Evolutionary conservation across 352 stramenopile species (phyloP).

Genomic region (Blastocystis sp.): DNA sequence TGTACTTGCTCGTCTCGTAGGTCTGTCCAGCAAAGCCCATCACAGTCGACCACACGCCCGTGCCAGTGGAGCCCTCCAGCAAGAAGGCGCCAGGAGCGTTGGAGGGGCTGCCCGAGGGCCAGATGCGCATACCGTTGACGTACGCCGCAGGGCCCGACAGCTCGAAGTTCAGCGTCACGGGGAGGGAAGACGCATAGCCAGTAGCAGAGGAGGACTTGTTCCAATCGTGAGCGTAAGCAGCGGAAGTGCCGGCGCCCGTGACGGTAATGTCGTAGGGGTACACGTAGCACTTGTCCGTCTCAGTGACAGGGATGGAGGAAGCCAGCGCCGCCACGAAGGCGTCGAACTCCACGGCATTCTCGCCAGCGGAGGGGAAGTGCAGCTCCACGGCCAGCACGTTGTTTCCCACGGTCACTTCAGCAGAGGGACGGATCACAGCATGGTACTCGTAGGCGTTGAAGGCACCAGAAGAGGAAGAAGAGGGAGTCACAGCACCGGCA

Average conservation of each 20-base stretch:
- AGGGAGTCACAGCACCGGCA: background rate
- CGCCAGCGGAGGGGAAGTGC: background rate
- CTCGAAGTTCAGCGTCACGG: background rate
- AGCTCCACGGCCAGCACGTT: constrained; percentile 28
- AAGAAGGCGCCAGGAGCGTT: background rate
- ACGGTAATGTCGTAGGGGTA: background rate
- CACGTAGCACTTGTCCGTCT: background rate
- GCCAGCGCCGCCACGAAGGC: background rate
- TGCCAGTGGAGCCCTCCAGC: background rate
- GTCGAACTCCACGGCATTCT: background rate
- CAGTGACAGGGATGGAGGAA: background rate
- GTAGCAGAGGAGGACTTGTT: background rate
- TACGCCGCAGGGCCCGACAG: background rate
- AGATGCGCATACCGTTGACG: constrained; percentile 20
- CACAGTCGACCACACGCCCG: background rate
- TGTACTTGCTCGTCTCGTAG: background rate
- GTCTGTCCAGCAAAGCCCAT: background rate
- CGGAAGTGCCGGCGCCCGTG: too few species aligned
- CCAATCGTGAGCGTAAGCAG: background rate
- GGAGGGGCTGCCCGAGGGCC: background rate
- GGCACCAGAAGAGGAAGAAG: background rate
- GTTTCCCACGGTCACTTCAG: background rate
- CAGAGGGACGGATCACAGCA: background rate
- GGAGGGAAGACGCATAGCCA: background rate
- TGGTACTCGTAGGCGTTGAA: background rate